Percentiles rank a stretch among this genome's conserved stretches.
These are phyloP conservation scores for Diaporthe batatas DNA, from an alignment of 2,329 filamentous ascomycete species.

Conservation along the genomic window DNA sequence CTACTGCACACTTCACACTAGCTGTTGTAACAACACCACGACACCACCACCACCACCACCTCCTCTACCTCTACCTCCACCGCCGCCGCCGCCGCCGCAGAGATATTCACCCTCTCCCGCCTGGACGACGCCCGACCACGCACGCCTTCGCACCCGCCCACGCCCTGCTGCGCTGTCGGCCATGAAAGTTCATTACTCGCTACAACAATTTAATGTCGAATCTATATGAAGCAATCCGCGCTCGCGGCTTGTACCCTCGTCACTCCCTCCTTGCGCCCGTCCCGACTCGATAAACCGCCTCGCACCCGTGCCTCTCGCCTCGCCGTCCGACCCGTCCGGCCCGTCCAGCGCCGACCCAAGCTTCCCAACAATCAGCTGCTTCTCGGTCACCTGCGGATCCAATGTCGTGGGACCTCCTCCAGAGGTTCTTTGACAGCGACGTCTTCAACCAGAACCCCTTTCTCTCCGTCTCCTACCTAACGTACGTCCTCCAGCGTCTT, in stretches of 20 bases:
- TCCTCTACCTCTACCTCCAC: too few species aligned
- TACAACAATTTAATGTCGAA: conserved; percentile 49
- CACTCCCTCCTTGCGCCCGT: conserved; percentile 47
- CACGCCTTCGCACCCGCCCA: not conserved
- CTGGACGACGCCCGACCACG: conserved; percentile 10
- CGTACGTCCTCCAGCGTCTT: conserved; percentile 68
- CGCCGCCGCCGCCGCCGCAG: too few species aligned
- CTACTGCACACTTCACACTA: not conserved
- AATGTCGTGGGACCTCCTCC: conserved; percentile 89
- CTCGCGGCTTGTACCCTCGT: conserved; percentile 47
- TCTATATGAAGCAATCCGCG: conserved; percentile 55
- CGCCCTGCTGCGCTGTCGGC: conserved; percentile 42
- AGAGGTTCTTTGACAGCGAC: conserved; percentile 92
- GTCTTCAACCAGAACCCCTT: conserved; percentile 94
- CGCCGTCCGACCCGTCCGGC: not conserved
- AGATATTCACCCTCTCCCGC: not conserved
- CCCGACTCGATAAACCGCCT: conserved; percentile 41
- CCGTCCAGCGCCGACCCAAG: conserved; percentile 43
- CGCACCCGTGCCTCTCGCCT: conserved; percentile 16
- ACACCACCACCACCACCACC: not conserved
- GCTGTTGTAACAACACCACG: conserved; percentile 27
- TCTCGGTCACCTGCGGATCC: conserved; percentile 49
- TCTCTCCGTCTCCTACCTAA: conserved; percentile 88
- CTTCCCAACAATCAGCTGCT: conserved; percentile 19
- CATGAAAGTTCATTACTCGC: conserved; percentile 47